Evolutionary conservation across 306 rosid species (phyloP).

Genomic region (Lathyrus sativus): DNA sequence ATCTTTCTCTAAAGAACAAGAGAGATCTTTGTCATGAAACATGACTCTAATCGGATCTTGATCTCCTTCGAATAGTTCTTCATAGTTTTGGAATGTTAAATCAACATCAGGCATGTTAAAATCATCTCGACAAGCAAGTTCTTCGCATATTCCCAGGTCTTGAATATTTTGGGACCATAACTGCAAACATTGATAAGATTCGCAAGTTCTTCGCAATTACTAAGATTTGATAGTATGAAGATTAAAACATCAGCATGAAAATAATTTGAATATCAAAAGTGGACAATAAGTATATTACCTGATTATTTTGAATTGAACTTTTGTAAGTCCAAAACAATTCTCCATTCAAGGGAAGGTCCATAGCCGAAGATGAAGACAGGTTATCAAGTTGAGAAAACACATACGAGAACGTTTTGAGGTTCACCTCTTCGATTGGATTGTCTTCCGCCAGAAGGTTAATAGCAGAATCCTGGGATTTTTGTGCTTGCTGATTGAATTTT

Average conservation of each 20-base stretch:
- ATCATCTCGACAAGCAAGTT: slow-evolving; percentile 64
- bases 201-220: too few relatives aligned
- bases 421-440: slow-evolving; percentile 36
- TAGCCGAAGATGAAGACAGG: slow-evolving; percentile 51
- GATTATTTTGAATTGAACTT: slow-evolving; percentile 64
- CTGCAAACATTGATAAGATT: slow-evolving; percentile 50
- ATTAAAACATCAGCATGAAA: too few relatives aligned
- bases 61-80: slow-evolving; percentile 79
- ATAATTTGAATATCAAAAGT: too few relatives aligned
- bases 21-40: slow-evolving; percentile 52
- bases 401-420: too few relatives aligned
- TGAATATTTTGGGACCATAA: slow-evolving; percentile 90
- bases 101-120: slow-evolving; percentile 88
- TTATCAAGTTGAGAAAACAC: slow-evolving; percentile 57
- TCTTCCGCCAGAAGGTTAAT: slow-evolving; percentile 39
- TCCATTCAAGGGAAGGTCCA: slow-evolving; percentile 60
- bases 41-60: slow-evolving; percentile 59
- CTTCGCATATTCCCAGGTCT: slow-evolving; percentile 91
- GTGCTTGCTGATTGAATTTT: slow-evolving; percentile 45
- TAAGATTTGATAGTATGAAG: too few relatives aligned
- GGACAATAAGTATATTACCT: slow-evolving; percentile 65
- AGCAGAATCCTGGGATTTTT: slow-evolving; percentile 40
- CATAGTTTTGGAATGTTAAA: slow-evolving; percentile 71
- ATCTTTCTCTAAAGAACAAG: slow-evolving; percentile 57
- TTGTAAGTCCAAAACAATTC: slow-evolving; percentile 68